Conservation (phyloP, 225 moss, liverwort and hornwort genomes). For the Anthoceros angustus region DNA sequence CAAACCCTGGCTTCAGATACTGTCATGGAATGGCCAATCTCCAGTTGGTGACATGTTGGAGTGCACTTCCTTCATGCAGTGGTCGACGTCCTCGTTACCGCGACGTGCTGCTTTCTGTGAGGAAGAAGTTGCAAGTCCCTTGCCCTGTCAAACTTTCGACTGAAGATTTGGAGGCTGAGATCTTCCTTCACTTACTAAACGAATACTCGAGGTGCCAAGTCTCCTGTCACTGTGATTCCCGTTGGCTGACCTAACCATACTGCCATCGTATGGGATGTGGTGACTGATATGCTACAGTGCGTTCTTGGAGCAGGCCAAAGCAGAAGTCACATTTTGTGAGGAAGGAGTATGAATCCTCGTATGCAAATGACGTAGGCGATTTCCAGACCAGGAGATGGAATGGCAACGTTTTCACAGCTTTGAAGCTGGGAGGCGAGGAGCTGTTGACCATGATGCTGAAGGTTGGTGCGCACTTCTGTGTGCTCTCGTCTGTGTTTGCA, state of each 20-base stretch:
- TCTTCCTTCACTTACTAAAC: constrained; percentile 74
- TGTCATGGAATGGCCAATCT: background rate
- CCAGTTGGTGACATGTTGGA: constrained; percentile 10
- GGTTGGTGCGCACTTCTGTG: background rate
- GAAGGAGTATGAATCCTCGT: background rate
- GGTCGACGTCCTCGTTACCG: constrained; percentile 82
- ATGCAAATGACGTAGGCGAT: background rate
- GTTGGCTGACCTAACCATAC: background rate
- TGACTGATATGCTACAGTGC: background rate
- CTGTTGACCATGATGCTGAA: background rate
- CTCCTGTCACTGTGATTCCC: background rate
- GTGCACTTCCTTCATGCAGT: constrained; percentile 21
- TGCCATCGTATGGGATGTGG: background rate
- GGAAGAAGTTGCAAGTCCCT: constrained; percentile 57
- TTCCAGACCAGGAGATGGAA: background rate
- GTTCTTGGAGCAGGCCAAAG: background rate
- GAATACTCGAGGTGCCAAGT: constrained; percentile 52
- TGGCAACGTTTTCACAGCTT: background rate
- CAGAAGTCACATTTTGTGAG: background rate
- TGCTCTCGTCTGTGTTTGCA: background rate
- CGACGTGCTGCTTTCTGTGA: constrained; percentile 61
- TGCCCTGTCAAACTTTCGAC: constrained; percentile 62
- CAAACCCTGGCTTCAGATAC: background rate
- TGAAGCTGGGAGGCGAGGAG: background rate
- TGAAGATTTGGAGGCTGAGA: constrained; percentile 88